Evolutionary conservation across 192 early-diverging fungal genomes (phyloP).

Genomic region (Helicostylum pulchrum): DNA sequence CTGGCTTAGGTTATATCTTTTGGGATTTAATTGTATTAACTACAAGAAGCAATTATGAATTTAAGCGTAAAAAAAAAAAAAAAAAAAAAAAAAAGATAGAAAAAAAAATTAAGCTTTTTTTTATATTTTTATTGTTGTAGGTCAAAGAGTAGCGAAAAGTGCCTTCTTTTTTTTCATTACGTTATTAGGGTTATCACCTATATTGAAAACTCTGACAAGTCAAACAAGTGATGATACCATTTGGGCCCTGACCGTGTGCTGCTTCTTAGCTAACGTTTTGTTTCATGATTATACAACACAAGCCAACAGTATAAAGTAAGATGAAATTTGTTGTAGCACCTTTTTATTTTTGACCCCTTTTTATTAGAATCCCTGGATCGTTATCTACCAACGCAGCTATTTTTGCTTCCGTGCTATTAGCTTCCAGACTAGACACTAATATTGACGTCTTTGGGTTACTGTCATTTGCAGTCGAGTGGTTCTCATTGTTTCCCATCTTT

Average conservation of each 20-base stretch:
- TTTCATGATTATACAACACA: slow-evolving; percentile 85
- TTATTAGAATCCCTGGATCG: slow-evolving; percentile 78
- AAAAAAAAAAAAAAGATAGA: neutral
- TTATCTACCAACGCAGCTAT: slow-evolving; percentile 97
- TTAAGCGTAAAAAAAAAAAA: slow-evolving; percentile 29
- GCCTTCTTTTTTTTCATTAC: slow-evolving; percentile 72
- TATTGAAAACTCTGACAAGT: slow-evolving; percentile 87
- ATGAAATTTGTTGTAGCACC: slow-evolving; percentile 25
- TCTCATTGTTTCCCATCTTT: slow-evolving; percentile 93
- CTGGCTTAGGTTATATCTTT: slow-evolving; percentile 64
- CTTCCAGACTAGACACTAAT: slow-evolving; percentile 80
- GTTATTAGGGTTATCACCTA: slow-evolving; percentile 82
- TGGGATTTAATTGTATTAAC: slow-evolving; percentile 61
- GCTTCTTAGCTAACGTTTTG: slow-evolving; percentile 82
- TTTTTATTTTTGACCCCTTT: neutral
- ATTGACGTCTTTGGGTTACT: slow-evolving; percentile 86
- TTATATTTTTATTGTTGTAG: slow-evolving; percentile 31
- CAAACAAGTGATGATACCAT: slow-evolving; percentile 90
- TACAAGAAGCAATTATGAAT: slow-evolving; percentile 42
- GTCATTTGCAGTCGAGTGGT: slow-evolving; percentile 85
- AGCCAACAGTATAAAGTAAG: slow-evolving; percentile 51
- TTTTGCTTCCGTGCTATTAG: slow-evolving; percentile 89
- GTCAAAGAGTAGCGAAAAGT: slow-evolving; percentile 54
- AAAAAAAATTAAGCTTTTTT: neutral
- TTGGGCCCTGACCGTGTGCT: slow-evolving; percentile 82